A percentile compares a stretch with the other conserved stretches of the same genome.
Evolutionary conservation across 1,284 basidiomycete species (phyloP).

Genomic region (Termitomyces sp.): DNA sequence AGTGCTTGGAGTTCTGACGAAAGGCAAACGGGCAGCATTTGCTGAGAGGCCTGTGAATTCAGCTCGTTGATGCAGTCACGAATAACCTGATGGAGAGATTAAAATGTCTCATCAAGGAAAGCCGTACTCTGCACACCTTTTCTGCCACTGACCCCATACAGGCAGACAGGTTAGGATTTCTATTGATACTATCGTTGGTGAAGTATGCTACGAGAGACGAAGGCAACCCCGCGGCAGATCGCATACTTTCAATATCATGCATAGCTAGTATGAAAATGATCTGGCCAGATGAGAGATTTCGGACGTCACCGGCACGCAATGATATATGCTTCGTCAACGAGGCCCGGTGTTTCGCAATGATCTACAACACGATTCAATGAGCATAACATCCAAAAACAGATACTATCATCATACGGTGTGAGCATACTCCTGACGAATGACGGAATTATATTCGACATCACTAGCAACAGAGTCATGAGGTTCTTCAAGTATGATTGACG

Average conservation of each 20-base stretch:
- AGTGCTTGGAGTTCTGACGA: conserved; percentile 75
- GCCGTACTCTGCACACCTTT: conserved; percentile 46
- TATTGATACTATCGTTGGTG: conserved; percentile 82
- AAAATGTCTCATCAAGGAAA: neutral
- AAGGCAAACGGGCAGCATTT: conserved; percentile 71
- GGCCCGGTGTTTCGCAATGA: conserved; percentile 63
- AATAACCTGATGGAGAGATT: conserved; percentile 52
- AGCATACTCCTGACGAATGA: conserved; percentile 85
- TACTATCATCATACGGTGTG: conserved; percentile 52
- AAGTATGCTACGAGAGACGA: conserved; percentile 89
- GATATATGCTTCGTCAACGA: conserved; percentile 67
- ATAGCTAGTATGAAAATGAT: conserved; percentile 85
- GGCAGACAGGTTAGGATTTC: conserved; percentile 56
- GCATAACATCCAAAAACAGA: conserved; percentile 2
- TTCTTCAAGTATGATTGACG: conserved; percentile 78
- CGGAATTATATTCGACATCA: conserved; percentile 91
- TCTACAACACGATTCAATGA: conserved; percentile 35
- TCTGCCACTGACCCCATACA: conserved; percentile 87
- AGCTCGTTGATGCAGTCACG: conserved; percentile 68
- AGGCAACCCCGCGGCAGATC: conserved; percentile 75
- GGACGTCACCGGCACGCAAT: conserved; percentile 67
- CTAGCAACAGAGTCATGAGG: conserved; percentile 83
- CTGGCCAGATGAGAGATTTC: conserved; percentile 77
- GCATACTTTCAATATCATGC: conserved; percentile 86
- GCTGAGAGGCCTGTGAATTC: conserved; percentile 71